These are phyloP conservation scores for Papiliotrema laurentii DNA, from an alignment of 1,284 basidiomycete genomes.

Conservation along the genomic window DNA sequence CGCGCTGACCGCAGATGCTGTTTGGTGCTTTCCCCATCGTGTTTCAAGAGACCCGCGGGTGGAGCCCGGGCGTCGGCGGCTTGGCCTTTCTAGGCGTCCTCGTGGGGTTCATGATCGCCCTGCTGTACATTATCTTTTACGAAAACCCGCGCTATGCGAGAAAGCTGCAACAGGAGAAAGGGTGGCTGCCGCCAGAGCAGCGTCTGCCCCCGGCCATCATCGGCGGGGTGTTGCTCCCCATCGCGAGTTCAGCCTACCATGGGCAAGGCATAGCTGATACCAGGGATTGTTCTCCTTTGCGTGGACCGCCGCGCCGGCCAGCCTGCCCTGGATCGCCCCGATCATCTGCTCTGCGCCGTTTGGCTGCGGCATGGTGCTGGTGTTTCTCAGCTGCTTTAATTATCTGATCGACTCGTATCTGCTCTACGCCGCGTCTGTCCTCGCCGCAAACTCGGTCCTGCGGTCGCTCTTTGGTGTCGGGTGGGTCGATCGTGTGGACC, in stretches of 20 bases:
- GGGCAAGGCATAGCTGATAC: neutral
- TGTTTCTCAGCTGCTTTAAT: slow-evolving; percentile 46
- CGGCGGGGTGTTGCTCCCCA: slow-evolving; percentile 57
- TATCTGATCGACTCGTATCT: slow-evolving; percentile 62
- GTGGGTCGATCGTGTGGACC: neutral
- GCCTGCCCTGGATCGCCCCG: slow-evolving; percentile 54
- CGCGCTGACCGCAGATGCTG: neutral
- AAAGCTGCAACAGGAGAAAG: slow-evolving; percentile 13
- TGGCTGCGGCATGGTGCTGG: slow-evolving; percentile 61
- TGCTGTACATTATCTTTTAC: slow-evolving; percentile 53
- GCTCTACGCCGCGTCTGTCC: slow-evolving; percentile 51
- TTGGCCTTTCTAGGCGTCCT: slow-evolving; percentile 64
- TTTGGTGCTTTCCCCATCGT: slow-evolving; percentile 46
- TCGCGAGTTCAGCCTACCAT: slow-evolving; percentile 40
- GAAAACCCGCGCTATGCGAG: slow-evolving; percentile 26
- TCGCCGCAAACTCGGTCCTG: slow-evolving; percentile 57
- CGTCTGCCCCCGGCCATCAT: slow-evolving; percentile 59
- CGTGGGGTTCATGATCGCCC: slow-evolving; percentile 55
- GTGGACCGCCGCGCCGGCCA: slow-evolving; percentile 37
- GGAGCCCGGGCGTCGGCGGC: slow-evolving; percentile 54
- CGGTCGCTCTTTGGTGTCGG: slow-evolving; percentile 62
- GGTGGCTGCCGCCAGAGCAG: slow-evolving; percentile 45
- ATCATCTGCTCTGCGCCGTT: slow-evolving; percentile 60
- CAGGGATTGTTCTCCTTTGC: slow-evolving; percentile 46
- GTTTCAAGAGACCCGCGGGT: slow-evolving; percentile 35